A percentile compares a stretch with the other conserved stretches of the same genome.
phyloP scores from a whole-genome alignment of 805 yeast species.

The Citeromyces nyonsensis region DNA sequence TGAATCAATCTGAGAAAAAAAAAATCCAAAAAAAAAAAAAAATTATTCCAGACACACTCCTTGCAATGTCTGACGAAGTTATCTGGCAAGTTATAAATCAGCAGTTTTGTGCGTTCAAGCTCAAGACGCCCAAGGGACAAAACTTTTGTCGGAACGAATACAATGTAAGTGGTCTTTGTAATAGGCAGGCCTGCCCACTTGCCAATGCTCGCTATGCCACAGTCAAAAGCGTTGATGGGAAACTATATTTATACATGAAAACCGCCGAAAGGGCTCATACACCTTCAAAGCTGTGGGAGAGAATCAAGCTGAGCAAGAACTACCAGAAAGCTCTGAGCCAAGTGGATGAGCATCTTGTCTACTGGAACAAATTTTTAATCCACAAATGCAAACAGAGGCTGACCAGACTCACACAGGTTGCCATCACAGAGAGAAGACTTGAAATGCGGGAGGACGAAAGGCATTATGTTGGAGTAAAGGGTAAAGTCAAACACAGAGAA shows the following conservation, averaged over 20 bases:
- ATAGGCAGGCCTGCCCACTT: constrained; percentile 87
- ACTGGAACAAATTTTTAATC: constrained; percentile 85
- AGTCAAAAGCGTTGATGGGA: constrained; percentile 66
- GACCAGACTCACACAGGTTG: constrained; percentile 89
- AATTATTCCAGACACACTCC: no score
- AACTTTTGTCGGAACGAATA: constrained; percentile 92
- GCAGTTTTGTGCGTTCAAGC: constrained; percentile 89
- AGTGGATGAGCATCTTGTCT: constrained; percentile 71
- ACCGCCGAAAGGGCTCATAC: constrained; percentile 96
- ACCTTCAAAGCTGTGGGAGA: constrained; percentile 90
- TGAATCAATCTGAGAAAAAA: neutral
- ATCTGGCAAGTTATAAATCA: constrained; percentile 96
- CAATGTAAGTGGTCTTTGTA: constrained; percentile 89
- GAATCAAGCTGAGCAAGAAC: constrained; percentile 80
- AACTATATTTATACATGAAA: constrained; percentile 79
- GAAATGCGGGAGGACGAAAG: constrained; percentile 87
- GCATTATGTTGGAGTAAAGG: constrained; percentile 82
- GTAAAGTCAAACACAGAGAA: constrained; percentile 91
- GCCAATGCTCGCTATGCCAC: constrained; percentile 92
- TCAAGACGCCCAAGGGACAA: constrained; percentile 79
- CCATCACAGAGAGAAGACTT: constrained; percentile 85
- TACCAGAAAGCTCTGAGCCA: constrained; percentile 80
- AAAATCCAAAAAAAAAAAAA: neutral
- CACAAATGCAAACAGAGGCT: constrained; percentile 95
- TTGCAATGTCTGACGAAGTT: constrained; percentile 24